Evolutionary conservation across 305 asterid species (phyloP), one percentile per base, ranked within the genome.

Genomic region (Petunia hybrid): DNA sequence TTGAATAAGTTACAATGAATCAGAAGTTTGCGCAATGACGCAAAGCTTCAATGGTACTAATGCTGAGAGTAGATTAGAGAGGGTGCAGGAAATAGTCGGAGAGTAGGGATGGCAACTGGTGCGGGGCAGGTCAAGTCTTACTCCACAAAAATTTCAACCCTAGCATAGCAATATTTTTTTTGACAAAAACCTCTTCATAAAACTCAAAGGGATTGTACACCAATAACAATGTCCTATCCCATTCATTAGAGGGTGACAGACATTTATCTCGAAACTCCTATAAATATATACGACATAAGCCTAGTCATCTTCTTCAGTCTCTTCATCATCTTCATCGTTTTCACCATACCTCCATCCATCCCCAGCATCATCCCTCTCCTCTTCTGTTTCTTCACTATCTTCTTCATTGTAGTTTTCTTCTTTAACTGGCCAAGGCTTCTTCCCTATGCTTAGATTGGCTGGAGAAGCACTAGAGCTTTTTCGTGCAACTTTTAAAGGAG

Each of bases 311-410:
- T 95, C 99, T 88, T 95, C 99, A 83, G 92, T 97, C 36, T 92
- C 94, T 2, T 81, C 84, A 61, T 81, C 84, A 4, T 94, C 97
- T 0, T 91, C 94, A 4, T 95, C 91, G 66, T 90, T 87, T 6
- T 83, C 91, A 6, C 87, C 91, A 55, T 92, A 91, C 86, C 91
- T 89, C 98, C 97, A 92, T 46, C 92, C 97, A 4, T 90, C 98
- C 51, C 88, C 93, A 0, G 88, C 85, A 74, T 91, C 92, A 9
- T 95, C 98, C 4, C 97, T 80, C 80, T 95, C 99, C 91, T 95
- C 99, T 78, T 95, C 99, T 0, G 99, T 95, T 84, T 95, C 98
- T 85, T 95, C 99, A 67, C 99, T 95, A 85, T 95, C 99, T 85
- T 95, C 99, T 56, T 92, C 99, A 5, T 91, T 91, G 6, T 83